phyloP scores from a whole-genome alignment of 2,329 filamentous ascomycete genomes.

The Fusarium nisikadoi region DNA sequence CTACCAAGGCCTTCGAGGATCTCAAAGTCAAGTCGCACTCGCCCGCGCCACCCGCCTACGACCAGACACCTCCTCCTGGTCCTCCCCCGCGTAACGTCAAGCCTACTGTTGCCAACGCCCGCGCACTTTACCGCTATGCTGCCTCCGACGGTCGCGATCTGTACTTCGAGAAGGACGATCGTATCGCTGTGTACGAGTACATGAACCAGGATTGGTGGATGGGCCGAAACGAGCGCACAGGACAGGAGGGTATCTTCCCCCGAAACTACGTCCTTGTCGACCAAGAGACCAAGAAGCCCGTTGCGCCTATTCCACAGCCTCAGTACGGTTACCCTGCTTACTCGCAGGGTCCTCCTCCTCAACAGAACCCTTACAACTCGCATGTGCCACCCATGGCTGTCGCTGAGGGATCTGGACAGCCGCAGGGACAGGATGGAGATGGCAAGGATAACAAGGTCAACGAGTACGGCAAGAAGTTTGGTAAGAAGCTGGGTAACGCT shows the following conservation, averaged over 20 bases:
- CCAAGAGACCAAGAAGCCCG: constrained; percentile 63
- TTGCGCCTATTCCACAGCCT: constrained; percentile 45
- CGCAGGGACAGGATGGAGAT: constrained; percentile 57
- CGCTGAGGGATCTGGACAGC: constrained; percentile 63
- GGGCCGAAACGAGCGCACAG: constrained; percentile 85
- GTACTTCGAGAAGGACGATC: constrained; percentile 82
- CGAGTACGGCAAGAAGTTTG: constrained; percentile 90
- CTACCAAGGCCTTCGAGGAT: constrained; percentile 55
- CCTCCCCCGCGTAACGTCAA: constrained; percentile 57
- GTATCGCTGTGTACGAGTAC: constrained; percentile 84
- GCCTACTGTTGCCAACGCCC: constrained; percentile 76
- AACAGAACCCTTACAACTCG: constrained; percentile 72
- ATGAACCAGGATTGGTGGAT: constrained; percentile 99
- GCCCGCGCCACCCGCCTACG: constrained; percentile 63
- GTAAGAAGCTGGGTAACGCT: constrained; percentile 84
- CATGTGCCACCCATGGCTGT: constrained; percentile 81
- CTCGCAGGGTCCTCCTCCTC: constrained; percentile 55
- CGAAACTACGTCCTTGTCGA: constrained; percentile 85
- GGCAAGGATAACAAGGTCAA: constrained; percentile 74
- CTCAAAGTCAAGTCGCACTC: constrained; percentile 50
- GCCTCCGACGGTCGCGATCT: constrained; percentile 85
- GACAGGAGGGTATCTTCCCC: constrained; percentile 93
- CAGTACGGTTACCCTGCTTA: constrained; percentile 55
- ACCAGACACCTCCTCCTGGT: constrained; percentile 57
- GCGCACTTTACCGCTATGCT: constrained; percentile 85